Base-by-base conservation (phyloP, 176 grass and related monocot species). In the Aegilops bicornis region DNA sequence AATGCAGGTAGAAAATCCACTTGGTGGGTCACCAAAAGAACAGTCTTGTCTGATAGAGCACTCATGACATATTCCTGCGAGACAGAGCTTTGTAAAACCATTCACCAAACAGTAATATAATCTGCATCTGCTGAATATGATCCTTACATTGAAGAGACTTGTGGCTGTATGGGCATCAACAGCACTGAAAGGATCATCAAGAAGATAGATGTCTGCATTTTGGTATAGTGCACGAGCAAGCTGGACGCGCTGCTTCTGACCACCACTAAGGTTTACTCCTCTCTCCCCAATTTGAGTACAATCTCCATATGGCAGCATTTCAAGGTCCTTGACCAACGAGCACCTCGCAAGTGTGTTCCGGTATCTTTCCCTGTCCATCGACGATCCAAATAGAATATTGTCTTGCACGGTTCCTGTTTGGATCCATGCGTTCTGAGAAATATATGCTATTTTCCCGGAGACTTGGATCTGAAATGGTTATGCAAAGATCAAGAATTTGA, bases 151-250 rank as follows among this genome's bases (percentile, higher is more conserved):
- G 61, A 98, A 98, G 0, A 98, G 87, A 69, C 82, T 94, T 77
- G 91, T 89, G 89, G 96, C 91, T 56, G 96, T 98, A 42, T 96
- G 91, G 7, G 96, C 91, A 91, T 98, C 96, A 39, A 98, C 96
- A 42, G 93, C 96, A 88, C 96, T 98, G 85, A 98, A 98, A 80
- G 96, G 96, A 33, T 98, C 91, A 83, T 98, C 96, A 76, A 98
- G 90, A 35, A 98, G 88, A 89, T 98, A 98, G 64, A 92, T 88
- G 54, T 98, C 93, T 19, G 93, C 90, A 87, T 96, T 86, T 89
- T 94, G 90, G 76, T 98, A 98, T 45, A 98, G 79, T 54, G 96
- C 93, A 84, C 96, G 93, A 81, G 96, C 96, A 77, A 95, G 86
- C 87, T 98, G 96, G 84, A 95, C 69, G 23, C 96, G 89, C 64